Evolutionary conservation across 163 green algal species (phyloP).

Genomic region (Scenedesmus sp.): DNA sequence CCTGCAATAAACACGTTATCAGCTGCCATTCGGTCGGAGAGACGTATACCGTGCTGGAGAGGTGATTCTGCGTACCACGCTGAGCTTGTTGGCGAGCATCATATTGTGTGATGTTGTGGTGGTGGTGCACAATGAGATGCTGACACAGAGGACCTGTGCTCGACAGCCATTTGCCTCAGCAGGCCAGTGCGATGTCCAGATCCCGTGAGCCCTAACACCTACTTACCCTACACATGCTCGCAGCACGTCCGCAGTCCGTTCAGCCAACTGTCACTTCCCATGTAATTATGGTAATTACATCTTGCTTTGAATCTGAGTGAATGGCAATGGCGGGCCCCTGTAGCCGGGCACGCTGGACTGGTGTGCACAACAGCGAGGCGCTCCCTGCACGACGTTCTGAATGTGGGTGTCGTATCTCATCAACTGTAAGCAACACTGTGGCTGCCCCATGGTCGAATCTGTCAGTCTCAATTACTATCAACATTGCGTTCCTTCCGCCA

Average conservation of each 20-base stretch:
- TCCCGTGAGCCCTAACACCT: slow-evolving; percentile 11
- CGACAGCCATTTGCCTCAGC: not conserved
- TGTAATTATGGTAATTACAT: no score
- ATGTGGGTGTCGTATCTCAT: no score
- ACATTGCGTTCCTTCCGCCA: no score
- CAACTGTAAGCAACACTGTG: no score
- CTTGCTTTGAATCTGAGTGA: no score
- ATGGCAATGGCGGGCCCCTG: no score
- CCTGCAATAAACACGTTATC: slow-evolving; percentile 21
- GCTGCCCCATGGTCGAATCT: no score
- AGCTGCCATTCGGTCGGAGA: not conserved
- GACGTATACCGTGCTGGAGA: not conserved
- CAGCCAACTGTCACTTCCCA: not conserved
- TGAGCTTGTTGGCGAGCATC: slow-evolving; percentile 16
- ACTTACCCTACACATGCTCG: not conserved
- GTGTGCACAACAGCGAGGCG: no score
- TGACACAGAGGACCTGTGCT: not conserved
- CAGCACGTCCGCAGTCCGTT: not conserved
- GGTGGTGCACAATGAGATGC: slow-evolving; percentile 5
- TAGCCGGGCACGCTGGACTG: no score
- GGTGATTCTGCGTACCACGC: slow-evolving; percentile 12
- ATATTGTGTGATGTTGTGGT: not conserved
- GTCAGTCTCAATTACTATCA: no score
- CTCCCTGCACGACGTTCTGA: no score
- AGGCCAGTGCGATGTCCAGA: not conserved